phyloP scores from a whole-genome alignment of 768 basidiomycete genomes.

The Rossbeevera mucosa region DNA sequence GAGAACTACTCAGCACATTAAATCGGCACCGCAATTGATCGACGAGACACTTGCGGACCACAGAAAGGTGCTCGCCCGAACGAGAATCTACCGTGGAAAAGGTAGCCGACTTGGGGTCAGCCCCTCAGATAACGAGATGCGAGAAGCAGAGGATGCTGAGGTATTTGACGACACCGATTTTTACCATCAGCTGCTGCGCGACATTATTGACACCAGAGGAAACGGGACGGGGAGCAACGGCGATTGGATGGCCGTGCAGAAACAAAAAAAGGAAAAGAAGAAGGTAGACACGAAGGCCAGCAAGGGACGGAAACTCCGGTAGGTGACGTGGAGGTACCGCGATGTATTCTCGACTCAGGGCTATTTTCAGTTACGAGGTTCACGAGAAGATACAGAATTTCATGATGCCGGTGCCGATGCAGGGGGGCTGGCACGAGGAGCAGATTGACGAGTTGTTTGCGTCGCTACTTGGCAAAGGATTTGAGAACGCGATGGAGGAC shows the following conservation, averaged over 20 bases:
- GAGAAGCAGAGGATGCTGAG: constrained; percentile 39
- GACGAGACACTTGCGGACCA: constrained; percentile 66
- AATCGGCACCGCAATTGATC: constrained; percentile 69
- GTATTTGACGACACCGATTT: constrained; percentile 89
- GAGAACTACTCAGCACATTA: constrained; percentile 50
- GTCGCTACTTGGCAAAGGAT: constrained; percentile 77
- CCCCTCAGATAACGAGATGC: constrained; percentile 31
- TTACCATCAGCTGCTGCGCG: constrained; percentile 87
- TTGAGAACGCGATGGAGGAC: constrained; percentile 36
- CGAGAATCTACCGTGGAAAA: constrained; percentile 53
- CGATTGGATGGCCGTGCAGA: constrained; percentile 64
- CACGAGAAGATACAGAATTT: constrained; percentile 97
- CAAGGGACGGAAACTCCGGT: constrained; percentile 92
- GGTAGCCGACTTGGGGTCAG: constrained; percentile 37
- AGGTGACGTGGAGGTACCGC: constrained; percentile 19
- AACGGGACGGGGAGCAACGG: constrained; percentile 42
- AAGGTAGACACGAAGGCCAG: constrained; percentile 95
- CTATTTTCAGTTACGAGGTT: constrained; percentile 70
- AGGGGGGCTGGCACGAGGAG: constrained; percentile 86
- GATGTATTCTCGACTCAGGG: constrained; percentile 1
- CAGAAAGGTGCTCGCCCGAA: constrained; percentile 56
- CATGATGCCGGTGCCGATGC: constrained; percentile 78
- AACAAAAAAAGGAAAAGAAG: constrained; percentile 70
- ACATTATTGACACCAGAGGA: constrained; percentile 74
- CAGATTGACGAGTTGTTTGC: constrained; percentile 94